phyloP scores from a whole-genome alignment of 805 yeast species.

The Hanseniaspora jakobsenii region DNA sequence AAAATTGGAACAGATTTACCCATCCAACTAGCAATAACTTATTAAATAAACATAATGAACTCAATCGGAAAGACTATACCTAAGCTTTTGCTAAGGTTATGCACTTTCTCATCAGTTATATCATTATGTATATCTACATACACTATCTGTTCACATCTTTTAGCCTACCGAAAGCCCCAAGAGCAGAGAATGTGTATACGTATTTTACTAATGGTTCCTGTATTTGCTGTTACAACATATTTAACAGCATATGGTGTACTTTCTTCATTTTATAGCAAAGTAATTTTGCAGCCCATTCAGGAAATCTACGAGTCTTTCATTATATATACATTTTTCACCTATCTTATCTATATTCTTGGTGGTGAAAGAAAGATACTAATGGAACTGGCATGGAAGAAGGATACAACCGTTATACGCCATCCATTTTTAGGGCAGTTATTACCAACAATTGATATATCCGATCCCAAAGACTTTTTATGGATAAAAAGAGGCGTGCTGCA shows the following conservation, averaged over 20 bases:
- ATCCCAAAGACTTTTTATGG: constrained; percentile 63
- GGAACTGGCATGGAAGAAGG: constrained; percentile 52
- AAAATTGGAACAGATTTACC: too few relatives aligned
- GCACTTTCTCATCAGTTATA: constrained; percentile 21
- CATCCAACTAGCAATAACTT: too few relatives aligned
- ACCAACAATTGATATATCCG: constrained; percentile 64
- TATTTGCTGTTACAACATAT: constrained; percentile 62
- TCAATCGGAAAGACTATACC: not conserved
- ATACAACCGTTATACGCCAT: constrained; percentile 49
- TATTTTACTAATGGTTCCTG: constrained; percentile 68
- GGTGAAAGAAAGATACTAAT: constrained; percentile 78
- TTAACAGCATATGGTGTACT: constrained; percentile 33
- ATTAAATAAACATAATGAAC: not conserved
- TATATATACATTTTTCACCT: constrained; percentile 79
- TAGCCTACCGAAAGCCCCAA: constrained; percentile 74
- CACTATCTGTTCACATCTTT: constrained; percentile 42
- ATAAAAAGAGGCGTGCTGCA: constrained; percentile 82
- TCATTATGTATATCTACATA: constrained; percentile 34
- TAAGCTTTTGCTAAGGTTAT: constrained; percentile 12
- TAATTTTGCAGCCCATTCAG: constrained; percentile 55
- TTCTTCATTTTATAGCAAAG: constrained; percentile 33
- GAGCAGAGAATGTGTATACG: constrained; percentile 79
- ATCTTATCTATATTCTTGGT: constrained; percentile 72
- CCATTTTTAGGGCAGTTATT: constrained; percentile 41
- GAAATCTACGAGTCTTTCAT: constrained; percentile 95